phyloP scores from a whole-genome alignment of 257 asterid genomes.

The Lithospermum erythrorhizon region DNA sequence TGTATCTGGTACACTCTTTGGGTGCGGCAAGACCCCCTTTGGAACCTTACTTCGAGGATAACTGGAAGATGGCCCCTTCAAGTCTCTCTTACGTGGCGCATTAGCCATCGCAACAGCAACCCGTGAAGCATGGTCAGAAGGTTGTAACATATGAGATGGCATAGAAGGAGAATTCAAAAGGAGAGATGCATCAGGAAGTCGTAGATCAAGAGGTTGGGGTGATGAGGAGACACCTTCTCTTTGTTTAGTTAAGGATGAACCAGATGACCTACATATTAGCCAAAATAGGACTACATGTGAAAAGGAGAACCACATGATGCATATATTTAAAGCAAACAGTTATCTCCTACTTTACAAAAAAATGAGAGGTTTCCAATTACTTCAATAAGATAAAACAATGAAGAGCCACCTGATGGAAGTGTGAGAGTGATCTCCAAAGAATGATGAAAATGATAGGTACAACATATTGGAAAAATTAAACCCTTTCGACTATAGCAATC shows the following conservation, averaged over 20 bases:
- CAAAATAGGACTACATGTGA: conserved; percentile 4
- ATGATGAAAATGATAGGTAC: too few relatives aligned
- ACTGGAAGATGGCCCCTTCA: conserved; percentile 30
- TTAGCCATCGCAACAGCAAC: conserved; percentile 86
- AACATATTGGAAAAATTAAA: too few relatives aligned
- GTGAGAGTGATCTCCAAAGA: too few relatives aligned
- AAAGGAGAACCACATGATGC: not conserved
- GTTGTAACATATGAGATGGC: conserved; percentile 28
- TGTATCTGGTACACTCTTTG: conserved; percentile 58
- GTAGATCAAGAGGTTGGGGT: conserved; percentile 27
- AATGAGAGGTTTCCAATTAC: too few relatives aligned
- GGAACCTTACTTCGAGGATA: conserved; percentile 62
- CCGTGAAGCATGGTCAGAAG: conserved; percentile 55
- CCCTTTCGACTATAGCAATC: too few relatives aligned
- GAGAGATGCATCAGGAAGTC: conserved; percentile 71
- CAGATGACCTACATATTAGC: conserved; percentile 21
- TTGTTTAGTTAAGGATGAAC: conserved; percentile 20
- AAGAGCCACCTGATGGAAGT: too few relatives aligned
- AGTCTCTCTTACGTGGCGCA: conserved; percentile 59
- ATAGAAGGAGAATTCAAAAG: conserved; percentile 57
- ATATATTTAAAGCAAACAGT: not conserved
- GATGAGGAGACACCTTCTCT: conserved; percentile 17
- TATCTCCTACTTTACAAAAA: too few relatives aligned
- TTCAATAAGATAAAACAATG: too few relatives aligned
- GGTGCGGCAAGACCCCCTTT: conserved; percentile 47